Evolutionary conservation across 73 alveolate species (phyloP), one percentile per base, ranked within the genome.

Genomic region (Blepharisma stoltei): DNA sequence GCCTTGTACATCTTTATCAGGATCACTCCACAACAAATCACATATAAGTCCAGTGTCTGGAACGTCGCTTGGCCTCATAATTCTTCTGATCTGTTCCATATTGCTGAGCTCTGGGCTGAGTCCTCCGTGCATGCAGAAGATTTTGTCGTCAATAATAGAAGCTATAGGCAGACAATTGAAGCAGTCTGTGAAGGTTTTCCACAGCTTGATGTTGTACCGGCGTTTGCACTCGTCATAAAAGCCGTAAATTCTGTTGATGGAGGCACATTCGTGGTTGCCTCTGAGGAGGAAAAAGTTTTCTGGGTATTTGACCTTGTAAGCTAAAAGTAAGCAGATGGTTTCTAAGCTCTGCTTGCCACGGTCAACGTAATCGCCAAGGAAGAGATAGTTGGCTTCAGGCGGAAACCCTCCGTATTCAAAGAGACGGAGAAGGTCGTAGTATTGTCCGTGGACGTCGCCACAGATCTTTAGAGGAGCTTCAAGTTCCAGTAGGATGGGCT

Each of bases 221-320:
- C 97, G 83, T 47, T 90, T 95, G 86, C 99, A 95, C 83, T 95
- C 99, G 85, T 95, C 99, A 83, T 95, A 95, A 88, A 95, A 95
- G 41, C 99, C 99, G 78, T 95, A 95, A 53, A 92, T 95, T 67
- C 98, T 87, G 85, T 95, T 96, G 78, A 95, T 95, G 23, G 98
- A 94, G 55, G 99, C 97, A 76, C 98, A 94, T 88, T 95, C 99
- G 90, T 95, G 99, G 84, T 96, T 96, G 6, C 99, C 99, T 78
- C 99, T 71, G 32, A 97, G 78, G 88, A 96, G 77, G 84, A 86
- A 95, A 77, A 96, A 71, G 79, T 88, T 93, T 68, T 96, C 89
- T 47, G 98, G 98, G 86, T 85, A 86, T 77, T 88, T 80, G 6
- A 92, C 93, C 82, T 94, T 96, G 94, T 95, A 96, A 27, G 98